Evolutionary conservation across 2,329 filamentous ascomycete genomes (phyloP).

Genomic region (Emergomyces africanus): DNA sequence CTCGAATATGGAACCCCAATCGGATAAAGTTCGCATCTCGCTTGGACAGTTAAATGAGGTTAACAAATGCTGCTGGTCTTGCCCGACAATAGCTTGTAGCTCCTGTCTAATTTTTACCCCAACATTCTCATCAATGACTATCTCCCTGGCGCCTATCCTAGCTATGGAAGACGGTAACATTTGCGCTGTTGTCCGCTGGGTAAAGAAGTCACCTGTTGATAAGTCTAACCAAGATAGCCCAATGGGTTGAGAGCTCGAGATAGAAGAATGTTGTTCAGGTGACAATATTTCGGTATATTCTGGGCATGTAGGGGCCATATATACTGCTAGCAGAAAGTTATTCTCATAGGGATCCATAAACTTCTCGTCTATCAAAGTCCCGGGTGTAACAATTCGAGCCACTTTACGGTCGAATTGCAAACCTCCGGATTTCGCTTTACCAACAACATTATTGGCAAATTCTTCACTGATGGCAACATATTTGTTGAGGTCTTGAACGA

Average conservation of each 20-base stretch:
- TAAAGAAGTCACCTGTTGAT: constrained; percentile 89
- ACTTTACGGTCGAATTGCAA: constrained; percentile 76
- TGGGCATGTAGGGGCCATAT: constrained; percentile 37
- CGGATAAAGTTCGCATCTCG: constrained; percentile 38
- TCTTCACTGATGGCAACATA: constrained; percentile 94
- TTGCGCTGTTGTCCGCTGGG: constrained; percentile 58
- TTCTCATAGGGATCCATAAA: constrained; percentile 92
- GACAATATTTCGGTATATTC: constrained; percentile 12
- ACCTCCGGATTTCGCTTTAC: constrained; percentile 61
- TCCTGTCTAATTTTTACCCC: constrained; percentile 46
- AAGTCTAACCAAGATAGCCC: constrained; percentile 91
- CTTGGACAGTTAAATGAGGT: constrained; percentile 50
- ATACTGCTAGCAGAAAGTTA: constrained; percentile 79
- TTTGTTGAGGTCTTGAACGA: constrained; percentile 81
- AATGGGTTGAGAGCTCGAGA: constrained; percentile 35
- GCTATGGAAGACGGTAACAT: constrained; percentile 70
- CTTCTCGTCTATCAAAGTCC: constrained; percentile 91
- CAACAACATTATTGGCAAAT: constrained; percentile 59
- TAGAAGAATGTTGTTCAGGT: constrained; percentile 17
- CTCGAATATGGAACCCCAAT: constrained; percentile 70
- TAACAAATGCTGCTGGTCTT: constrained; percentile 57
- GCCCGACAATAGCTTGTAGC: constrained; percentile 55
- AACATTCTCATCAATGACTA: constrained; percentile 59
- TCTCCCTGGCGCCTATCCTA: constrained; percentile 70
- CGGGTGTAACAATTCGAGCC: constrained; percentile 78